Conservation (phyloP, 176 grass and related monocot species). For the Tillandsia leiboldiana region DNA sequence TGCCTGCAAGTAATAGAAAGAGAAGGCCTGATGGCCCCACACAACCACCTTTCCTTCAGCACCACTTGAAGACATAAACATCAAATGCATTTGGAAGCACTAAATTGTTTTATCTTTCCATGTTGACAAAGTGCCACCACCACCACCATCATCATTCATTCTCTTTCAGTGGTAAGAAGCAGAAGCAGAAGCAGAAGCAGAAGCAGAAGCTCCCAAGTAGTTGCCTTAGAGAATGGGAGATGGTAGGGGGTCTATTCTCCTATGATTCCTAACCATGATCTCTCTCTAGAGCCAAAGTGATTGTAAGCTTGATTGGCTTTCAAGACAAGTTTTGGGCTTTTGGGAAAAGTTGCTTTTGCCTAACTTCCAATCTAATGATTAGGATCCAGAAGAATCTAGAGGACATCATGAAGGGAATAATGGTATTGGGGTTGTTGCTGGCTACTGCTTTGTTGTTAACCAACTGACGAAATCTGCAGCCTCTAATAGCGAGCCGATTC, state of each 20-base stretch:
- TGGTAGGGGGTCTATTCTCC: not conserved
- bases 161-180: not conserved
- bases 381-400: conserved; percentile 21
- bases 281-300: not conserved
- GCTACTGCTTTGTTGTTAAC: conserved; percentile 21
- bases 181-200: too few relatives aligned
- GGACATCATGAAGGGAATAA: conserved; percentile 59
- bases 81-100: not conserved
- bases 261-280: not conserved
- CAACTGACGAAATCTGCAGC: not conserved
- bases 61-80: not conserved
- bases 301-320: conserved; percentile 49
- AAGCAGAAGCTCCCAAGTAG: too few relatives aligned
- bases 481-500: not conserved
- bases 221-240: conserved; percentile 25
- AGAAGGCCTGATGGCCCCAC: not conserved
- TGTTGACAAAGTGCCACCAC: not conserved
- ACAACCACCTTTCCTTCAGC: not conserved
- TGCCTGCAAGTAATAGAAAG: too few relatives aligned
- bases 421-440: conserved; percentile 36
- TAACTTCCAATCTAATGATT: conserved; percentile 22
- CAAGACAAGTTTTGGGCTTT: conserved; percentile 44
- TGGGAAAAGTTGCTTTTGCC: conserved; percentile 8
- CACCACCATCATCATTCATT: conserved; percentile 18
- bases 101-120: not conserved